These are phyloP conservation scores for Austroboletus rostrupii DNA, from an alignment of 1,284 basidiomycete species.

Conservation along the genomic window DNA sequence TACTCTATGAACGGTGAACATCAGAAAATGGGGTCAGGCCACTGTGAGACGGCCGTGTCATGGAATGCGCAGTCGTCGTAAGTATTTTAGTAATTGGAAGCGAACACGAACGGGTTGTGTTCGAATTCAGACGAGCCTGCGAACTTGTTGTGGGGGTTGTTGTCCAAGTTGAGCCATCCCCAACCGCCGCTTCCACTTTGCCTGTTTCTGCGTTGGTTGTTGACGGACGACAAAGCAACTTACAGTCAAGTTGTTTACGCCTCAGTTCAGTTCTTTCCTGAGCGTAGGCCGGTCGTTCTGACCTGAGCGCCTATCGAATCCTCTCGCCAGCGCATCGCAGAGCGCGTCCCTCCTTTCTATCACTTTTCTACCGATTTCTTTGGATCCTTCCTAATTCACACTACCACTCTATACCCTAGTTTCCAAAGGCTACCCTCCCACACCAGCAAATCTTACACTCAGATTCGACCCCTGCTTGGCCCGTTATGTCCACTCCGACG, in stretches of 20 bases:
- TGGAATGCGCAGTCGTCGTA: no score
- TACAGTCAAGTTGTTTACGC: constrained; percentile 26
- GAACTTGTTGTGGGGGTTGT: constrained; percentile 21
- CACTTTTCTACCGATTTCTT: constrained; percentile 15
- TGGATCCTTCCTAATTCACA: constrained; percentile 24
- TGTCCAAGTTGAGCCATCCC: constrained; percentile 12
- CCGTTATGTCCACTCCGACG: constrained; percentile 44
- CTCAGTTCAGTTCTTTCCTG: constrained; percentile 23
- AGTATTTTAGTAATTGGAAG: no score
- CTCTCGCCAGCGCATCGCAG: constrained; percentile 34
- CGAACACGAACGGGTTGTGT: constrained; percentile 1
- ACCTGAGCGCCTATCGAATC: constrained; percentile 34
- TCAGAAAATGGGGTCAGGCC: no score
- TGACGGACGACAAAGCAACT: constrained; percentile 32
- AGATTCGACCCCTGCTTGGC: constrained; percentile 14
- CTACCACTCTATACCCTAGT: constrained; percentile 29
- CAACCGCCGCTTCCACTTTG: constrained; percentile 6
- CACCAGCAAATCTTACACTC: constrained; percentile 18
- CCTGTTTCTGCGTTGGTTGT: constrained; percentile 33
- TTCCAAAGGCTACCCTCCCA: constrained; percentile 12
- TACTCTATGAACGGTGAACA: no score
- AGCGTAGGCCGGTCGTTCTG: constrained; percentile 32
- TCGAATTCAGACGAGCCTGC: constrained; percentile 25
- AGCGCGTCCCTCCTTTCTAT: constrained; percentile 43
- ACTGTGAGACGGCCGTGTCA: no score